phyloP scores from a whole-genome alignment of 1,284 basidiomycete species.

The Xerocomus nothofagi region DNA sequence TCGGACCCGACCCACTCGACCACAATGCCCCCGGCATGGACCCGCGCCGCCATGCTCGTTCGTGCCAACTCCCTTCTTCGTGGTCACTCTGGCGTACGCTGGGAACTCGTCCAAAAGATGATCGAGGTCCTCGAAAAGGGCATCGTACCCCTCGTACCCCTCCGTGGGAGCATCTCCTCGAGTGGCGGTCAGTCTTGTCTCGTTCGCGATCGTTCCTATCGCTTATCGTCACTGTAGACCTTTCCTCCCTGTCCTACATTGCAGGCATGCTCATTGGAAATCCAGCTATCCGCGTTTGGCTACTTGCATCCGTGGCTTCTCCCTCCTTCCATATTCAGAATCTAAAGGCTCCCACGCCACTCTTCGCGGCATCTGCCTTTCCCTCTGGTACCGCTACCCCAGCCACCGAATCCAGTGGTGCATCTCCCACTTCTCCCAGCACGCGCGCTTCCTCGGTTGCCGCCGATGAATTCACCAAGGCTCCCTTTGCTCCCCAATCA shows the following conservation, averaged over 20 bases:
- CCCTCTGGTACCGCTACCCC: constrained; percentile 25
- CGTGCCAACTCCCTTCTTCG: constrained; percentile 86
- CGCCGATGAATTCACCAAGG: constrained; percentile 25
- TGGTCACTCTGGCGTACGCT: constrained; percentile 86
- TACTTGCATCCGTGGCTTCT: constrained; percentile 14
- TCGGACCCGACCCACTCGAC: constrained; percentile 65
- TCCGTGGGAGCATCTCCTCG: constrained; percentile 81
- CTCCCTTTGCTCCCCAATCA: neutral
- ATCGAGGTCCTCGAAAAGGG: constrained; percentile 69
- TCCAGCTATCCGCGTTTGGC: constrained; percentile 71
- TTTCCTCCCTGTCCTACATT: constrained; percentile 82
- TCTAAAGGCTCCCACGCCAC: constrained; percentile 12
- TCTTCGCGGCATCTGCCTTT: constrained; percentile 14
- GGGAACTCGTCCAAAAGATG: constrained; percentile 81
- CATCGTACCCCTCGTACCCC: constrained; percentile 81
- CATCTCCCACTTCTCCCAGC: constrained; percentile 27
- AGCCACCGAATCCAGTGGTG: constrained; percentile 11
- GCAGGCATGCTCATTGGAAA: constrained; percentile 79
- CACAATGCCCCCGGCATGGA: constrained; percentile 87
- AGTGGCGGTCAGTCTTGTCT: constrained; percentile 59
- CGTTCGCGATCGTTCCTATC: neutral
- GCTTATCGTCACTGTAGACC: constrained; percentile 45
- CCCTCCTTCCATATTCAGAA: neutral
- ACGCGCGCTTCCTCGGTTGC: constrained; percentile 32
- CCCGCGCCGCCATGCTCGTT: constrained; percentile 84